Evolutionary conservation across 192 early-diverging fungal species (phyloP).

Genomic region (Umbelopsis sp.): DNA sequence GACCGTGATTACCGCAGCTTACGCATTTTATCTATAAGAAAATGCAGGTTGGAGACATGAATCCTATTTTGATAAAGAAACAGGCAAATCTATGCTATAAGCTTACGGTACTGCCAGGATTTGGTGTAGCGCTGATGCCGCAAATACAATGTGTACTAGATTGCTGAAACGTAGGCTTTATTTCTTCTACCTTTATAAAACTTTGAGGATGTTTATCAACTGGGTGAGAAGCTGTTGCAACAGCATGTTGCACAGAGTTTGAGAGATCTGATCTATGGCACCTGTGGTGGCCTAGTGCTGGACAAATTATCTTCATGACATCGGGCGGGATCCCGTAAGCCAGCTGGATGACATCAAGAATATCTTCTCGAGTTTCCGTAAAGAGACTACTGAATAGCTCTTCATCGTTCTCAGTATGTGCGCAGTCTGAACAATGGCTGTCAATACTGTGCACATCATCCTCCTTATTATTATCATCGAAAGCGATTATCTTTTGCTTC

Average conservation of each 20-base stretch:
- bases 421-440: background rate
- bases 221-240: no score
- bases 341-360: background rate
- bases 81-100: no score
- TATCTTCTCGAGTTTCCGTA: no score
- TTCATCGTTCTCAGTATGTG: no score
- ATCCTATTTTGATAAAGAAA: no score
- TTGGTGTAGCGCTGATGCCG: no score
- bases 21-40: background rate
- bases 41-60: no score
- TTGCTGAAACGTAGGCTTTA: background rate
- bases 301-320: constrained; percentile 7
- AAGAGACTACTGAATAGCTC: no score
- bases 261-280: background rate
- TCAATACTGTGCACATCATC: background rate
- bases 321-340: background rate
- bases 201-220: background rate
- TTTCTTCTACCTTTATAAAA: background rate
- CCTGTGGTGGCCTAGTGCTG: background rate
- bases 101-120: no score
- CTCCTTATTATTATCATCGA: no score
- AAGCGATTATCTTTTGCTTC: background rate
- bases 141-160: no score
- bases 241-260: background rate
- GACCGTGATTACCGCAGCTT: background rate